phyloP scores from a whole-genome alignment of 2,329 filamentous ascomycete species.

The Aspergillus sp. region DNA sequence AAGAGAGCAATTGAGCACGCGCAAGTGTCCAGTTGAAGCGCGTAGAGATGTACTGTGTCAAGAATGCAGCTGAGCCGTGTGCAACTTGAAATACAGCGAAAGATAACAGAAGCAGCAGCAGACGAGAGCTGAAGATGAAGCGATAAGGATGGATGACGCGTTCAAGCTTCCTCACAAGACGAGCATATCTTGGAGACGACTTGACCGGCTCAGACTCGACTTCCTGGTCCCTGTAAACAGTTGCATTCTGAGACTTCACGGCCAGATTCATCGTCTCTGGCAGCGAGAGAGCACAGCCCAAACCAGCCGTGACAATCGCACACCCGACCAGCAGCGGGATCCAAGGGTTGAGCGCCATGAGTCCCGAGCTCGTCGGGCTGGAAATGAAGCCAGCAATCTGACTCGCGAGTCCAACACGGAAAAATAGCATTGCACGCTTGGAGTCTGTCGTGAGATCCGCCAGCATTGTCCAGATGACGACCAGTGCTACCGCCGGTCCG shows the following conservation, averaged over 20 bases:
- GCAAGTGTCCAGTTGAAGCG: not conserved
- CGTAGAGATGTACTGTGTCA: not conserved
- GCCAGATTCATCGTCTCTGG: not conserved
- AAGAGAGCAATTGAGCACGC: not conserved
- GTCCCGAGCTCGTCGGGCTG: not conserved
- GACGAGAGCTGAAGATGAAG: not conserved
- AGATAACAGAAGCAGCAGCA: not conserved
- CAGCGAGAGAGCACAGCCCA: not conserved
- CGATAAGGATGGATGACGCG: not conserved
- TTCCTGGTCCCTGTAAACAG: not conserved
- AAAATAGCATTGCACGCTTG: not conserved
- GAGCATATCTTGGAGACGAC: not conserved
- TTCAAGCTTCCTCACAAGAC: not conserved
- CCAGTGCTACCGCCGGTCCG: not conserved
- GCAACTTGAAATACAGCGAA: not conserved
- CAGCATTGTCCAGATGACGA: not conserved
- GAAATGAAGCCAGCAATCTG: not conserved
- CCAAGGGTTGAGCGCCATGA: not conserved
- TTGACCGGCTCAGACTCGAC: not conserved
- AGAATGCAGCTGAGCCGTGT: not conserved
- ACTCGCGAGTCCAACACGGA: not conserved
- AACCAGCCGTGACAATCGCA: not conserved
- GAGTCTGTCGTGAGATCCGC: not conserved
- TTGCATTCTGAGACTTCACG: not conserved
- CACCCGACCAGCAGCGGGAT: not conserved